Evolutionary conservation across 2,329 filamentous ascomycete species (phyloP).

Genomic region (Byssochlamys sp.): DNA sequence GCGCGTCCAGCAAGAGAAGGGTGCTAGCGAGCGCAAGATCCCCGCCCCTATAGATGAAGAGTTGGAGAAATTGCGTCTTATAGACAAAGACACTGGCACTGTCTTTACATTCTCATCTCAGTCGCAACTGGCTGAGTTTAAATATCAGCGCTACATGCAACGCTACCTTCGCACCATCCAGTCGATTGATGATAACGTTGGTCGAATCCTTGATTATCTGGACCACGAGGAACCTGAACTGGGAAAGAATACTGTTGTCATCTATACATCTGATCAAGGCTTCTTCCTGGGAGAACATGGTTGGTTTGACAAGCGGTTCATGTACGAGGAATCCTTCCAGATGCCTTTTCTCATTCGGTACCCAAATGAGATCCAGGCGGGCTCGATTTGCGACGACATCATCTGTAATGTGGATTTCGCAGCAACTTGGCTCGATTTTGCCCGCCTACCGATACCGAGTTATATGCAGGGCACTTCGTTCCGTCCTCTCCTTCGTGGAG

Average conservation of each 20-base stretch:
- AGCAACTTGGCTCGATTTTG: conserved; percentile 41
- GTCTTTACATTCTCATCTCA: conserved; percentile 38
- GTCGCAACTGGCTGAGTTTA: conserved; percentile 42
- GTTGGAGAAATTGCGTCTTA: conserved; percentile 22
- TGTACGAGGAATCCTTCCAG: conserved; percentile 50
- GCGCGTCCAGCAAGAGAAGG: conserved; percentile 11
- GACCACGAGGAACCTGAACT: conserved; percentile 29
- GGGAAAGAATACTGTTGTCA: conserved; percentile 40
- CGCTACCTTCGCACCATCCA: conserved; percentile 46
- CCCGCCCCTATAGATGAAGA: conserved; percentile 22
- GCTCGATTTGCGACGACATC: conserved; percentile 38
- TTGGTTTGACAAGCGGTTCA: conserved; percentile 51
- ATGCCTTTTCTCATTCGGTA: conserved; percentile 47
- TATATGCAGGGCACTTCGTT: conserved; percentile 48
- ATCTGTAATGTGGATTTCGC: conserved; percentile 49
- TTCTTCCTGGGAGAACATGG: conserved; percentile 50
- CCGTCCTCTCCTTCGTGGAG: conserved; percentile 25
- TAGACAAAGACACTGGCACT: conserved; percentile 39
- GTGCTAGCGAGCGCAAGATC: conserved; percentile 30
- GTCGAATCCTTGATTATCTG: conserved; percentile 40
- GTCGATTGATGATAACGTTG: conserved; percentile 45
- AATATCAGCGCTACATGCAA: conserved; percentile 50
- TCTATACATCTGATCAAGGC: conserved; percentile 49
- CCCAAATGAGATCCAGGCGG: conserved; percentile 32
- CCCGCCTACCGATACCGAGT: conserved; percentile 30